A percentile compares a stretch with the other conserved stretches of the same genome.
Evolutionary conservation across 2,329 filamentous ascomycete genomes (phyloP).

Genomic region (Fusarium compactum): DNA sequence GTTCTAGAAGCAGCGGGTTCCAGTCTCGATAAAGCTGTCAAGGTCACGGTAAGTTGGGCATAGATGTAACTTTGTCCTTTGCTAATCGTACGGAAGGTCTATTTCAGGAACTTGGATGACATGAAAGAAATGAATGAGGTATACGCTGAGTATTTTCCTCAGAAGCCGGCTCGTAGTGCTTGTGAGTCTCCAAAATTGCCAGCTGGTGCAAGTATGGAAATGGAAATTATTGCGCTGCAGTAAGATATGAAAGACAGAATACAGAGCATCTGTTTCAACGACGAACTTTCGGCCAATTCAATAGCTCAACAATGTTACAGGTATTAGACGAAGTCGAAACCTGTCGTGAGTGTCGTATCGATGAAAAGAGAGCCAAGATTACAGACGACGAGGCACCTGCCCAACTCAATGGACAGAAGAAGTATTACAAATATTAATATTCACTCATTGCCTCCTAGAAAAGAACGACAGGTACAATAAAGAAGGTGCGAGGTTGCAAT

Average conservation of each 20-base stretch:
- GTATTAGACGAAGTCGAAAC: neutral
- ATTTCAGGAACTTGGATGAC: constrained; percentile 26
- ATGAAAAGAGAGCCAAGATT: neutral
- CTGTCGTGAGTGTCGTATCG: neutral
- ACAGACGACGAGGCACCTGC: neutral
- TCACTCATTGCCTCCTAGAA: neutral
- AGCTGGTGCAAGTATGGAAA: constrained; percentile 27
- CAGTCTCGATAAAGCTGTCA: constrained; percentile 73
- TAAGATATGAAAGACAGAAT: neutral
- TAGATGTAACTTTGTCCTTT: neutral
- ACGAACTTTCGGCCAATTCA: too few relatives aligned
- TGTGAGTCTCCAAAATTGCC: constrained; percentile 27
- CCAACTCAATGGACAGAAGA: neutral
- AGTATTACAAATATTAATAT: neutral
- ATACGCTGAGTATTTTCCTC: constrained; percentile 34
- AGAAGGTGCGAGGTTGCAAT: neutral
- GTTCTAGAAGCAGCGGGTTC: constrained; percentile 76
- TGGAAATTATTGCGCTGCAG: constrained; percentile 33
- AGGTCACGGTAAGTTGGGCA: constrained; percentile 59
- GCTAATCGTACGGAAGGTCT: constrained; percentile 1
- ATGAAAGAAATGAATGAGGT: constrained; percentile 35
- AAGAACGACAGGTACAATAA: neutral
- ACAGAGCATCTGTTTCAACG: neutral
- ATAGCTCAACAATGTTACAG: neutral
- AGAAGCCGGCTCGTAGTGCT: constrained; percentile 29